These are phyloP conservation scores for Silene uniflora DNA, from an alignment of 148 eudicot species.

Conservation along the genomic window DNA sequence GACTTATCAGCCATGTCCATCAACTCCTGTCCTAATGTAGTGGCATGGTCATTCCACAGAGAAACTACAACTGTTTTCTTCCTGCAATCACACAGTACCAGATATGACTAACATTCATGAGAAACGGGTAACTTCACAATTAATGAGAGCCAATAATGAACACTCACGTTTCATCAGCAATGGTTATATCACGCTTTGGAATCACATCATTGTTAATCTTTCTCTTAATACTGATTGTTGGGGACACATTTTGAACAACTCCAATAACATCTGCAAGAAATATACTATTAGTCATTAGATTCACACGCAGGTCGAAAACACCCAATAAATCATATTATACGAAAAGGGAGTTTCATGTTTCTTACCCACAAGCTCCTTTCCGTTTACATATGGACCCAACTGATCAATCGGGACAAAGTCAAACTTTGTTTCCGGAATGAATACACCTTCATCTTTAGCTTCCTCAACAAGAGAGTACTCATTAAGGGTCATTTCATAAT, in stretches of 20 bases:
- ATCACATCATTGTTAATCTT: conserved; percentile 67
- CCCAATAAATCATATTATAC: neutral
- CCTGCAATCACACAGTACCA: conserved; percentile 38
- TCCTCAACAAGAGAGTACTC: conserved; percentile 84
- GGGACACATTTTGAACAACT: conserved; percentile 80
- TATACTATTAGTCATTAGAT: conserved; percentile 34
- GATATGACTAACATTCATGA: neutral
- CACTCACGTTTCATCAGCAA: conserved; percentile 90
- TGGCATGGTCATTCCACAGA: conserved; percentile 88
- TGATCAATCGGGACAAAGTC: conserved; percentile 92
- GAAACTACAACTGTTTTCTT: conserved; percentile 94
- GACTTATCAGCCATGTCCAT: conserved; percentile 82
- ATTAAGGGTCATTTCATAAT: conserved; percentile 96
- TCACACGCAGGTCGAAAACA: neutral
- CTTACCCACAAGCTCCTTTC: conserved; percentile 77
- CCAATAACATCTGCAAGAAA: conserved; percentile 78
- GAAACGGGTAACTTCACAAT: conserved; percentile 25
- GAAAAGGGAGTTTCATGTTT: neutral
- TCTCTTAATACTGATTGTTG: conserved; percentile 79
- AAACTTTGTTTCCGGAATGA: conserved; percentile 76
- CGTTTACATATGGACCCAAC: conserved; percentile 81
- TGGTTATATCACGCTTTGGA: conserved; percentile 90
- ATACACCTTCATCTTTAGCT: conserved; percentile 57
- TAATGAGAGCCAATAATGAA: neutral
- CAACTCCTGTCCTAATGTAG: conserved; percentile 77